phyloP scores from a whole-genome alignment of 176 grass and related monocot genomes.

The Oryza meyeriana region DNA sequence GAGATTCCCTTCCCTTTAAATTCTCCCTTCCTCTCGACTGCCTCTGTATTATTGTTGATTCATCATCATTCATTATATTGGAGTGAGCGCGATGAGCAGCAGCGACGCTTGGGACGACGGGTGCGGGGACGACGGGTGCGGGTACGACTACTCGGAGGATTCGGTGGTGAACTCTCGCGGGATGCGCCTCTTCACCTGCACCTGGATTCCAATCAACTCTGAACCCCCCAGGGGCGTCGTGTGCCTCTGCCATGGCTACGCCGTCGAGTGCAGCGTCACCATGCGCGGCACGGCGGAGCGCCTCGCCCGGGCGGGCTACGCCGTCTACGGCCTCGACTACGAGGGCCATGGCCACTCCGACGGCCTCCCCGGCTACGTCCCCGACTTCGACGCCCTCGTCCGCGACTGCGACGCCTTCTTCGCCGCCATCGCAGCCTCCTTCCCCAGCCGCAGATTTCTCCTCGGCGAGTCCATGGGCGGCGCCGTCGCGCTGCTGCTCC shows the following conservation, averaged over 20 bases:
- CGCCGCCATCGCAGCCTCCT: conserved; percentile 2
- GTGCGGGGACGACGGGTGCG: too few relatives aligned
- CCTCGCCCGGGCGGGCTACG: conserved; percentile 59
- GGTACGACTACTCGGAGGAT: conserved; percentile 38
- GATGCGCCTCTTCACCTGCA: conserved; percentile 63
- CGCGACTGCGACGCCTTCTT: conserved; percentile 52
- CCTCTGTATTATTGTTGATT: too few relatives aligned
- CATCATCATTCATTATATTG: too few relatives aligned
- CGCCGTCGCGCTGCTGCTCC: conserved; percentile 66
- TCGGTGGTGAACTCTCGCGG: conserved; percentile 55
- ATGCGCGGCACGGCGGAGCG: conserved; percentile 66
- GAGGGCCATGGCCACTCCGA: conserved; percentile 75
- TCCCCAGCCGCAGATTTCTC: conserved; percentile 33
- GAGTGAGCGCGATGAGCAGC: too few relatives aligned
- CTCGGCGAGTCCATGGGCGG: conserved; percentile 90
- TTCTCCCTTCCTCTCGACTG: too few relatives aligned
- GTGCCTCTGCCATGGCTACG: conserved; percentile 90
- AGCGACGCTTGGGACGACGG: too few relatives aligned
- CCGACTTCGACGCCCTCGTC: conserved; percentile 45
- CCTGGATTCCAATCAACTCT: conserved; percentile 52
- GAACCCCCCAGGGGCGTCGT: conserved; percentile 46
- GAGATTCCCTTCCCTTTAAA: too few relatives aligned
- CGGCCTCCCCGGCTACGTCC: conserved; percentile 71
- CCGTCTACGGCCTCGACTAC: conserved; percentile 70
- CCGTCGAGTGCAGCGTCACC: conserved; percentile 79